A percentile compares a stretch with the other conserved stretches of the same genome.
Conservation (phyloP, 2,329 filamentous ascomycete genomes). For the Paecilomyces niveus region DNA sequence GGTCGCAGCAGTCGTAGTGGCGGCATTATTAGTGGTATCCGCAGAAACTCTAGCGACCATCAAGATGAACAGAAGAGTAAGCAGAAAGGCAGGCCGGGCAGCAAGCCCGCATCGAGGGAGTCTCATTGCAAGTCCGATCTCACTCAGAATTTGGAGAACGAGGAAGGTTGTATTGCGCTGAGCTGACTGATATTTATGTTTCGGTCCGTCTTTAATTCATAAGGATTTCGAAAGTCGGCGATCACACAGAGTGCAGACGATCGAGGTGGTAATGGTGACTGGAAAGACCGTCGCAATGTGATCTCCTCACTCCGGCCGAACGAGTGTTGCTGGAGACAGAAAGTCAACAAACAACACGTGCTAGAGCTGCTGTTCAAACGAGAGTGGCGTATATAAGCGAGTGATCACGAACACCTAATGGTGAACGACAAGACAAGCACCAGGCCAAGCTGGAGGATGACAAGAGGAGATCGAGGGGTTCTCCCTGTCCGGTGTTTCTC, state of each 20-base stretch:
- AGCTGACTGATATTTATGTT: neutral
- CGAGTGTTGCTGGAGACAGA: neutral
- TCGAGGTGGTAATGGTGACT: neutral
- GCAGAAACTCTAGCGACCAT: conserved; percentile 12
- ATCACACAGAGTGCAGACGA: neutral
- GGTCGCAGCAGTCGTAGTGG: conserved; percentile 15
- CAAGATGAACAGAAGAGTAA: conserved; percentile 11
- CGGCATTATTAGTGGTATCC: conserved; percentile 11
- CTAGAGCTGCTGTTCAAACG: neutral
- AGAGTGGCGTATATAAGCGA: neutral
- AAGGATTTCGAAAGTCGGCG: neutral
- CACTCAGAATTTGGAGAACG: neutral
- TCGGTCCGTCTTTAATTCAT: neutral
- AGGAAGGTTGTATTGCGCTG: neutral
- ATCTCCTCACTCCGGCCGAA: neutral
- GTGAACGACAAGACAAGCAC: neutral
- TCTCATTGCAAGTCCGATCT: conserved; percentile 3
- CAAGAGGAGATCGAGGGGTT: neutral
- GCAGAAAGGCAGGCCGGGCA: conserved; percentile 7
- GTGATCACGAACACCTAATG: neutral
- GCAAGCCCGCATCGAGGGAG: conserved; percentile 2
- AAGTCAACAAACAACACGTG: neutral
- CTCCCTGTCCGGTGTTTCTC: neutral
- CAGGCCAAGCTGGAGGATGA: neutral
- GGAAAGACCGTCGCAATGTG: neutral